A percentile compares a stretch with the other conserved stretches of the same genome.
Conservation (phyloP, 2,329 filamentous ascomycete species). For the Podosphaera leucotricha region DNA sequence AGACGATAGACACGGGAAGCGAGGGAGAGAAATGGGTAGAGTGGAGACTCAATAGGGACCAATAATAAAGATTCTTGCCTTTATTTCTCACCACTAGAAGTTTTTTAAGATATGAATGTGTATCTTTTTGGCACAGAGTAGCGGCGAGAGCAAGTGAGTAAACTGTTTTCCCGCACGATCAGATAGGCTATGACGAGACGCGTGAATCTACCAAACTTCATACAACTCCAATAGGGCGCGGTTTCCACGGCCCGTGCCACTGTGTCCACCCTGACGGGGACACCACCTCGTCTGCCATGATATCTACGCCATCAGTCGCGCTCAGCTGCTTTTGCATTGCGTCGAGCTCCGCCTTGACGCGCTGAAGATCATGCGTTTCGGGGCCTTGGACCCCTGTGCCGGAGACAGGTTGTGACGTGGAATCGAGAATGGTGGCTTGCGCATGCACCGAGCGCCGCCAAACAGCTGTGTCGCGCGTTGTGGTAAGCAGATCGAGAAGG, state of each 20-base stretch:
- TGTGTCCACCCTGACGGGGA: conserved; percentile 22
- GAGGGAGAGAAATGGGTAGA: too few species aligned
- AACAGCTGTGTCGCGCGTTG: conserved; percentile 4
- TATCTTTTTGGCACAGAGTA: too few species aligned
- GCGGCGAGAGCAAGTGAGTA: too few species aligned
- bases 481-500: conserved; percentile 8
- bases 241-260: conserved; percentile 29
- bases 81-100: too few species aligned
- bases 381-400: background rate
- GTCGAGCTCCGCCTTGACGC: conserved; percentile 7
- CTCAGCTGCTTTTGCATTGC: conserved; percentile 8
- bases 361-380: conserved; percentile 3
- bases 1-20: too few species aligned
- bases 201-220: conserved; percentile 14
- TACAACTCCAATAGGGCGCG: conserved; percentile 32
- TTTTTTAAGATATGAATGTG: too few species aligned
- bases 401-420: background rate
- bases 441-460: conserved; percentile 17
- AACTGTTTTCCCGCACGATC: too few species aligned
- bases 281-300: too few species aligned
- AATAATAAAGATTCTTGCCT: too few species aligned
- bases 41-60: too few species aligned
- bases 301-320: too few species aligned
- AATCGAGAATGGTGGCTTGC: conserved; percentile 18
- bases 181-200: too few species aligned